phyloP scores from a whole-genome alignment of 345 rosid species.

The Gossypium mustelinum region DNA sequence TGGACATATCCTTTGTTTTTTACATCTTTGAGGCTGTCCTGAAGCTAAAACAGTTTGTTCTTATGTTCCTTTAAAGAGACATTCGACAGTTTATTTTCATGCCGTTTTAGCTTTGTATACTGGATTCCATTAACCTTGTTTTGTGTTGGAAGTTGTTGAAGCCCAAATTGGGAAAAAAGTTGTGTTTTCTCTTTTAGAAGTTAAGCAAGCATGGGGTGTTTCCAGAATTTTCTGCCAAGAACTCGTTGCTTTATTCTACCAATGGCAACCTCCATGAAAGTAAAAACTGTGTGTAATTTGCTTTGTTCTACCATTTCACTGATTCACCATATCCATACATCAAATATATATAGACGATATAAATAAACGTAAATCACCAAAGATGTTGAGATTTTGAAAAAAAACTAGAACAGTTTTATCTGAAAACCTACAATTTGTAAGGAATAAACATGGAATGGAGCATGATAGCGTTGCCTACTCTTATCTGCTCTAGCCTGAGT shows the following conservation, averaged over 20 bases:
- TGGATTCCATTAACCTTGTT: no score
- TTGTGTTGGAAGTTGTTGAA: no score
- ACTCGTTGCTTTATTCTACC: no score
- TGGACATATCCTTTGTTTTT: neutral
- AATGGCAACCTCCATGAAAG: neutral
- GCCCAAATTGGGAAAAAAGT: no score
- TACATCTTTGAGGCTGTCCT: neutral
- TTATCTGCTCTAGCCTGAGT: slow-evolving; percentile 26
- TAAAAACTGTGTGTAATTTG: neutral
- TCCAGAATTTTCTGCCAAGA: no score
- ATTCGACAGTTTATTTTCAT: neutral
- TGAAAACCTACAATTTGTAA: neutral
- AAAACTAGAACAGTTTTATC: neutral
- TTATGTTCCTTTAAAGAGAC: neutral
- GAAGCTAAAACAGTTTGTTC: neutral
- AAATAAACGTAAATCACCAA: neutral
- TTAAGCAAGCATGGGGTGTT: no score
- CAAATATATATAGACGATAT: neutral
- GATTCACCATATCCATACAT: neutral
- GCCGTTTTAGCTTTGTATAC: neutral
- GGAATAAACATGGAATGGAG: no score
- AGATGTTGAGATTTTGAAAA: neutral
- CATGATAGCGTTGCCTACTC: no score
- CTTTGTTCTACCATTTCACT: neutral
- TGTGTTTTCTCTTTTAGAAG: no score